Evolutionary conservation across 768 basidiomycete genomes (phyloP), one percentile per base, ranked within the genome.

Genomic region (Calocybe cyanea): DNA sequence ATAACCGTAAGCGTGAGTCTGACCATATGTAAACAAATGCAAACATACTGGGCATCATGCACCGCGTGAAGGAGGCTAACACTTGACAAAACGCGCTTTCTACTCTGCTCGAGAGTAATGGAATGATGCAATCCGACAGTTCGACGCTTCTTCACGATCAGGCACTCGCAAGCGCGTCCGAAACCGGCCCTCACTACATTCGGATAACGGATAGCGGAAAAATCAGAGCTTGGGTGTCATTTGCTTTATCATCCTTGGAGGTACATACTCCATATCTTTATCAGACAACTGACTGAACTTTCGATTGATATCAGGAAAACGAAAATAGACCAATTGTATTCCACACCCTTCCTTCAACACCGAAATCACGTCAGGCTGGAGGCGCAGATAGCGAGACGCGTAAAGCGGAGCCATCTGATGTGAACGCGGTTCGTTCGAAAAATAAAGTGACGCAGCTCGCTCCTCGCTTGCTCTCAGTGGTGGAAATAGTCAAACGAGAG

Each of bases 401-500:
- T 46, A 43, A 31, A 44, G 21, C 41, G 20, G 25, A 23, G 38
- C 18, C 54, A 44, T 6, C 32, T 48, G 13, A 40, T 4, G 28
- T 2, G 18, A 45, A 9, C 9, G 8, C 33, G 10, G n/a, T 21
- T 43, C 8, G 35, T 38, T 17, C 49, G 15, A 50, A 44, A 37
- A 64, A 63, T 2, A 57, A 61, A 13, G 63, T 69, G 2, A 71
- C 77, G 0, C 53, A 65, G 0, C 59, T 67, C 7, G 72, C 80
- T 4, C 80, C 87, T 0, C 78, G 84, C 0, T 72, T 94, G 7
- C 70, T 93, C 30, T 80, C 83, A 0, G 85, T 90, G 3, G 82
- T 81, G 0, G 91, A 94, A 63, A 87, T 92, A 45, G 78, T 91
- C 55, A 92, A 92, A 57, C 78, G 91, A 20, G 86, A 91, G 58